Percentiles rank a stretch among this genome's conserved stretches.
Evolutionary conservation across 2,329 filamentous ascomycete genomes (phyloP).

Genomic region (Elsinoe australis): DNA sequence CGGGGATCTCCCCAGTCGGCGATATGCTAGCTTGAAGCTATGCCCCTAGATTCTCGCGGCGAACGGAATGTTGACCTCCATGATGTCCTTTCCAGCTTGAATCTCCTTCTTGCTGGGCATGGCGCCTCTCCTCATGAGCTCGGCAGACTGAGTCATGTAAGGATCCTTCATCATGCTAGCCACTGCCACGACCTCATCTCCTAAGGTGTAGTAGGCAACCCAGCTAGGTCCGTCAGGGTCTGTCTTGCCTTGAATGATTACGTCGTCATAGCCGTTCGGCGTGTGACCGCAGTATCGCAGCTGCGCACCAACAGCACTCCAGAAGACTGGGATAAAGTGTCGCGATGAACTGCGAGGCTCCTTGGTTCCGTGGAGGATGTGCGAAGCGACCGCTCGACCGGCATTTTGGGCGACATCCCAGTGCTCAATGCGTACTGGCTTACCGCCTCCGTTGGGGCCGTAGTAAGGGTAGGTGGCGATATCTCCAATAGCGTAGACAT

Average conservation of each 20-base stretch:
- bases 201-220: conserved; percentile 79
- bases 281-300: conserved; percentile 91
- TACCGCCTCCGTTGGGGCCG: conserved; percentile 73
- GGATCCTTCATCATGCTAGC: conserved; percentile 88
- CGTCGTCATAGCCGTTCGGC: conserved; percentile 71
- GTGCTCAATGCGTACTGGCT: conserved; percentile 79
- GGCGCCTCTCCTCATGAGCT: conserved; percentile 72
- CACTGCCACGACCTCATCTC: conserved; percentile 80
- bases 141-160: conserved; percentile 70
- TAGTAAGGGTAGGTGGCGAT: conserved; percentile 93
- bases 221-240: conserved; percentile 62
- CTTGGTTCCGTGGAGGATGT: conserved; percentile 61
- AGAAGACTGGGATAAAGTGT: conserved; percentile 88
- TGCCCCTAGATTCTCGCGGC: conserved; percentile 40
- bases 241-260: conserved; percentile 70
- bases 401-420: conserved; percentile 98
- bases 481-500: conserved; percentile 89
- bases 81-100: conserved; percentile 49
- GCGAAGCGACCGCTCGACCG: conserved; percentile 68
- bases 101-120: conserved; percentile 80
- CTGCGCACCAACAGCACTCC: conserved; percentile 86
- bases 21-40: no score
- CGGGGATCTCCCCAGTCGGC: no score
- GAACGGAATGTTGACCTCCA: conserved; percentile 38
- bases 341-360: conserved; percentile 41